phyloP scores from a whole-genome alignment of 2,329 filamentous ascomycete genomes.

The Sporothrix luriei region DNA sequence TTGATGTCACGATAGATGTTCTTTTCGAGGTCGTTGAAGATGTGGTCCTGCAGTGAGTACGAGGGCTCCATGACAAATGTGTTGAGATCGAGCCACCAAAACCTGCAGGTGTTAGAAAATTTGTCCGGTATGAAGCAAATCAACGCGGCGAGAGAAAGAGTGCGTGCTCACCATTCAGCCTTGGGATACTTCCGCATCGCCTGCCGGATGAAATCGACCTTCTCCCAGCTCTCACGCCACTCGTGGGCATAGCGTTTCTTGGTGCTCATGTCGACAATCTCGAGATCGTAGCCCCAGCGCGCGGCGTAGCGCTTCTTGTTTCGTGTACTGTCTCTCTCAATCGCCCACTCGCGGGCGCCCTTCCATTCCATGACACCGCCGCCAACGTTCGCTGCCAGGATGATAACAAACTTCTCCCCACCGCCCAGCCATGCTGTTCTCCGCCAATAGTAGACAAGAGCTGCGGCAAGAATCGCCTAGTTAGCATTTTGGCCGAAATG shows the following conservation, averaged over 20 bases:
- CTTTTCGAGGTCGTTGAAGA: slow-evolving; percentile 77
- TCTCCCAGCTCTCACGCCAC: slow-evolving; percentile 99
- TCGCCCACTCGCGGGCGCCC: slow-evolving; percentile 94
- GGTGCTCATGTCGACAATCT: slow-evolving; percentile 97
- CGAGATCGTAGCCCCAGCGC: slow-evolving; percentile 91
- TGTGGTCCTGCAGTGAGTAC: slow-evolving; percentile 84
- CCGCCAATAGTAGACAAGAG: slow-evolving; percentile 65
- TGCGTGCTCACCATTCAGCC: slow-evolving; percentile 77
- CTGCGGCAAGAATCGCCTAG: slow-evolving; percentile 43
- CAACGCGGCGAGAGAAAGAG: neutral
- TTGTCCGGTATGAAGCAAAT: neutral
- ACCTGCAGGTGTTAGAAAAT: slow-evolving; percentile 60
- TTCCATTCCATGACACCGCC: slow-evolving; percentile 99
- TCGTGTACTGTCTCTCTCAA: slow-evolving; percentile 90
- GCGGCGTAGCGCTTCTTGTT: slow-evolving; percentile 91
- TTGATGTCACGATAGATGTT: slow-evolving; percentile 95
- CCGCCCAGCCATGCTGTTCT: slow-evolving; percentile 73
- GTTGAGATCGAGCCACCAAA: slow-evolving; percentile 98
- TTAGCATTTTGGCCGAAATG: neutral
- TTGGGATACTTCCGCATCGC: slow-evolving; percentile 91
- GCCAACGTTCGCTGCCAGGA: slow-evolving; percentile 89
- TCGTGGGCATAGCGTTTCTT: slow-evolving; percentile 99
- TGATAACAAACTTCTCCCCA: slow-evolving; percentile 89
- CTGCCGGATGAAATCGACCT: slow-evolving; percentile 89
- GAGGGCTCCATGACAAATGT: slow-evolving; percentile 97